Conservation (phyloP, 2,329 filamentous ascomycete species). For the Aspergillus costaricaensis region DNA sequence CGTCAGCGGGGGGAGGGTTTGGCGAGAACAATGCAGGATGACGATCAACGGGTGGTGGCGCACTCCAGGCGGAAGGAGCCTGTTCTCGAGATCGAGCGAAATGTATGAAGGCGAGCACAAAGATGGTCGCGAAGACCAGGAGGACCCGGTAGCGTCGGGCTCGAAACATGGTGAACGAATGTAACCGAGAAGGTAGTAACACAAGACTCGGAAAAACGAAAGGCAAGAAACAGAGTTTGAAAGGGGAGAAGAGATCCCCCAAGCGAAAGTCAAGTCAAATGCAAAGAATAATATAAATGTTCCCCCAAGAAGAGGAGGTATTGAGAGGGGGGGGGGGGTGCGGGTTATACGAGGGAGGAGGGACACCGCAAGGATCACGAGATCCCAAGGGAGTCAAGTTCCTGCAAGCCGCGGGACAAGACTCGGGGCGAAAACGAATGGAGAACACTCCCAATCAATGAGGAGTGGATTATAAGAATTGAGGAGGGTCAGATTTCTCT, state of each 20-base stretch:
- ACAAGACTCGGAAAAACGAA: conserved; percentile 6
- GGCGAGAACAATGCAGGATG: conserved; percentile 14
- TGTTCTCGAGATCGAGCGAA: conserved; percentile 50
- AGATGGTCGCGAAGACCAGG: conserved; percentile 47
- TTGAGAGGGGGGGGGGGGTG: too few species aligned
- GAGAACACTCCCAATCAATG: conserved; percentile 2
- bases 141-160: conserved; percentile 52
- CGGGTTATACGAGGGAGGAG: background rate
- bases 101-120: conserved; percentile 52
- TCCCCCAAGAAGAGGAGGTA: background rate
- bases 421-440: background rate
- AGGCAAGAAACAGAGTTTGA: background rate
- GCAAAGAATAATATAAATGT: background rate
- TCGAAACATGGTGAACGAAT: conserved; percentile 45
- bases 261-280: background rate
- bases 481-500: background rate
- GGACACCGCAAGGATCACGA: conserved; percentile 8
- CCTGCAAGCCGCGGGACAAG: background rate
- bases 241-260: conserved; percentile 1
- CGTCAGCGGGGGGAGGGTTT: conserved; percentile 12
- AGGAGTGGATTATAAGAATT: background rate
- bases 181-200: background rate
- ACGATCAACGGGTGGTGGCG: conserved; percentile 20
- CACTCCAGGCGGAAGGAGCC: conserved; percentile 13
- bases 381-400: background rate